Base-by-base conservation (phyloP, 306 rosid genomes). In the Citrullus mucosospermus region DNA sequence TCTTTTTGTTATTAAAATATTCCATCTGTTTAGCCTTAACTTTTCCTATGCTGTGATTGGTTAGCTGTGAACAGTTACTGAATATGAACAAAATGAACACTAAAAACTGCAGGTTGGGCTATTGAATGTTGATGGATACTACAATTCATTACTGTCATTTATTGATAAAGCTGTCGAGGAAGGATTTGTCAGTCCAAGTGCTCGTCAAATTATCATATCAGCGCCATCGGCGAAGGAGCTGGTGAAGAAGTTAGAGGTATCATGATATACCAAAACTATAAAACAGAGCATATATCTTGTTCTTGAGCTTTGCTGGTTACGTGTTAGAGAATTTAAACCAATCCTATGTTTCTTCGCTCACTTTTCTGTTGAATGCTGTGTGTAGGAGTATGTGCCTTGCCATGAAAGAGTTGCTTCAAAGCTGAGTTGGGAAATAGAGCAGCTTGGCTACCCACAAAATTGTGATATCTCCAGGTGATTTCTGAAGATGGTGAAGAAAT, bases 131-230 rank as follows among this genome's bases (percentile, higher is more conserved):
- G 99, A 95, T 81, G 99, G 99, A 59, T 95, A 92, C 87, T 95
- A 92, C 76, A 95, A 92, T 79, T 92, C 96, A 4, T 86, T 95
- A 80, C 87, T 95, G 36, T 86, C 97, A 34, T 92, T 95, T 79
- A 88, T 95, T 28, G 99, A 95, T 80, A 92, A 90, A 85, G 97
- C 99, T 81, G 97, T 95, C 78, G 99, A 95, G 85, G 99, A 96
- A 81, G 98, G 98, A 41, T 96, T 96, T 56, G 81, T 96, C 73
- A 90, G 89, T 84, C 98, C 97, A 55, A 91, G 87, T 56, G 98
- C 99, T 4, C 99, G 99, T 70, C 93, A 96, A 83, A 96, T 96
- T 61, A 89, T 92, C 78, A 86, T 92, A 78, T 96, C 98, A 22
- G 98, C 98, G 17, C 93, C 98, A 65, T 91, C 99, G 14, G 90